These are phyloP conservation scores for Vitellaria paradoxa DNA, from an alignment of 179 eudicot species.

Conservation along the genomic window DNA sequence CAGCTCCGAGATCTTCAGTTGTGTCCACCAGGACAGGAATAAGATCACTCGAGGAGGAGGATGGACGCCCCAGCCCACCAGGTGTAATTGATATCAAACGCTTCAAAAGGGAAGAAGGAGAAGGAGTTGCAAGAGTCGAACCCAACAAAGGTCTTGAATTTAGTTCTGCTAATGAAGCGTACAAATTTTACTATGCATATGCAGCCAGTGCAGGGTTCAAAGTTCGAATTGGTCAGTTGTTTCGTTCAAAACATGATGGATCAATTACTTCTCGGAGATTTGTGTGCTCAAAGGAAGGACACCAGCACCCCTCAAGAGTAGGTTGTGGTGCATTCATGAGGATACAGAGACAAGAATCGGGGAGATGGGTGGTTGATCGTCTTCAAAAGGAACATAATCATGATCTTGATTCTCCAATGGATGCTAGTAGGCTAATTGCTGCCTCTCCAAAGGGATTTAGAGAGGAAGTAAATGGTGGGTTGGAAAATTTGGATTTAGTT, in stretches of 20 bases:
- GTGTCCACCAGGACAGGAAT: constrained; percentile 44
- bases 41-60: constrained; percentile 41
- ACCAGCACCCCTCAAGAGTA: constrained; percentile 60
- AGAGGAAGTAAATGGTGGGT: constrained; percentile 33
- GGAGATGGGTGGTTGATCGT: constrained; percentile 56
- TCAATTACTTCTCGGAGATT: constrained; percentile 56
- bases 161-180: constrained; percentile 46
- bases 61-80: constrained; percentile 26
- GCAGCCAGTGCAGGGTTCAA: constrained; percentile 41
- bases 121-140: constrained; percentile 31
- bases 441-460: constrained; percentile 30
- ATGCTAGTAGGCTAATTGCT: constrained; percentile 19
- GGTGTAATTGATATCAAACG: constrained; percentile 35
- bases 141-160: constrained; percentile 52
- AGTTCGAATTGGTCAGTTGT: constrained; percentile 51
- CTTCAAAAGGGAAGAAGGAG: constrained; percentile 40
- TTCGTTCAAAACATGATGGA: constrained; percentile 53
- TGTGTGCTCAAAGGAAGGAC: constrained; percentile 63
- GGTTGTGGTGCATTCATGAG: constrained; percentile 62
- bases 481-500: constrained; percentile 46
- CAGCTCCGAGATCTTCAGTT: constrained; percentile 31
- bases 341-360: constrained; percentile 51
- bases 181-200: constrained; percentile 39
- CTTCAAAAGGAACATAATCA: constrained; percentile 50
- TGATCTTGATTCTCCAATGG: constrained; percentile 30